phyloP scores from a whole-genome alignment of 1,139 yeast species.

The Yamadazyma atlantica region DNA sequence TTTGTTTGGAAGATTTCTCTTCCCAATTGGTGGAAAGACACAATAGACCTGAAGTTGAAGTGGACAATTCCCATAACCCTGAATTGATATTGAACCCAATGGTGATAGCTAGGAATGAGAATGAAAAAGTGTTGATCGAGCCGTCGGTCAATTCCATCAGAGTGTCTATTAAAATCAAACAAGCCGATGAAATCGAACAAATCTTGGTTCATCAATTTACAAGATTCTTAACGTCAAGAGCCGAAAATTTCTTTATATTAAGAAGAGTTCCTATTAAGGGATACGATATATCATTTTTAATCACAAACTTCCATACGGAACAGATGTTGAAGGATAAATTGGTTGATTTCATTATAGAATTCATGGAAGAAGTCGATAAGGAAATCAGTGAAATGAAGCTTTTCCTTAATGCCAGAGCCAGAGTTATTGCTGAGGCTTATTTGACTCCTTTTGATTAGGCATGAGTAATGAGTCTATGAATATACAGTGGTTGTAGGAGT shows the following conservation, averaged over 20 bases:
- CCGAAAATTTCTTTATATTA: slow-evolving; percentile 88
- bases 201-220: slow-evolving; percentile 93
- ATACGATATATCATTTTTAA: slow-evolving; percentile 88
- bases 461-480: too few species aligned
- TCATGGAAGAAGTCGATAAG: slow-evolving; percentile 98
- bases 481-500: too few species aligned
- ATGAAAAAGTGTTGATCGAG: slow-evolving; percentile 89
- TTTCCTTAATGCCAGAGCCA: slow-evolving; percentile 94
- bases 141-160: slow-evolving; percentile 90
- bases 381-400: slow-evolving; percentile 98
- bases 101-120: slow-evolving; percentile 89
- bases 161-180: slow-evolving; percentile 88
- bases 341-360: slow-evolving; percentile 94
- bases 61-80: slow-evolving; percentile 57
- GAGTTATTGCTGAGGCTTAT: slow-evolving; percentile 96
- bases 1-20: slow-evolving; percentile 90
- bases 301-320: slow-evolving; percentile 94
- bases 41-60: slow-evolving; percentile 95
- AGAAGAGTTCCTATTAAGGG: slow-evolving; percentile 91
- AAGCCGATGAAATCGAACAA: slow-evolving; percentile 95
- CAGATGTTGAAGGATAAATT: slow-evolving; percentile 93
- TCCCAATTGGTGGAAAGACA: slow-evolving; percentile 96
- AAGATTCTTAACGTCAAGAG: slow-evolving; percentile 89
- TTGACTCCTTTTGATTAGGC: slow-evolving; percentile 66
- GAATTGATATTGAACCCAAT: slow-evolving; percentile 88